These are phyloP conservation scores for Polychaeton citri DNA, from an alignment of 2,329 filamentous ascomycete genomes.

Conservation along the genomic window DNA sequence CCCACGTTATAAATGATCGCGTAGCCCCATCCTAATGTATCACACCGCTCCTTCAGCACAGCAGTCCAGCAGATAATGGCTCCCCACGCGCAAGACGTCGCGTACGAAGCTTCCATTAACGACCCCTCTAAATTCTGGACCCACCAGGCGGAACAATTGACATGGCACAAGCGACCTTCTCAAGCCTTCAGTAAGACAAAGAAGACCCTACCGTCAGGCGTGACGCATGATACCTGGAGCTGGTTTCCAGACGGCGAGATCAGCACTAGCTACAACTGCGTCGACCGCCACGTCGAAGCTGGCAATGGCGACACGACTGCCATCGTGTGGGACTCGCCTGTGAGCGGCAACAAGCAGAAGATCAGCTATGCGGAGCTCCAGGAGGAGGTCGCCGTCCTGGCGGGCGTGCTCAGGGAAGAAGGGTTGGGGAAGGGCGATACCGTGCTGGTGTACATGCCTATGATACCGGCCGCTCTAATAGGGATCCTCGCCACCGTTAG, in stretches of 20 bases:
- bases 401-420: slow-evolving; percentile 68
- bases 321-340: slow-evolving; percentile 79
- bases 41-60: too few relatives aligned
- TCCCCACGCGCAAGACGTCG: slow-evolving; percentile 22
- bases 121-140: slow-evolving; percentile 24
- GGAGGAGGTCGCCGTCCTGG: slow-evolving; percentile 66
- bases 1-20: too few relatives aligned
- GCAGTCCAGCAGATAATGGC: slow-evolving; percentile 9
- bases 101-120: slow-evolving; percentile 19
- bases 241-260: slow-evolving; percentile 88
- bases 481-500: slow-evolving; percentile 71
- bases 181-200: slow-evolving; percentile 45
- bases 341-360: slow-evolving; percentile 57
- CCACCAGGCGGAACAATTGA: slow-evolving; percentile 48
- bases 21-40: too few relatives aligned
- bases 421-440: slow-evolving; percentile 75
- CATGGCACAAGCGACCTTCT: slow-evolving; percentile 69
- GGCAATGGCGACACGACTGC: slow-evolving; percentile 63
- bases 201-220: slow-evolving; percentile 50
- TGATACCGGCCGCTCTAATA: slow-evolving; percentile 82
- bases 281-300: slow-evolving; percentile 73
- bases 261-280: slow-evolving; percentile 81
- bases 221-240: slow-evolving; percentile 63
- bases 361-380: slow-evolving; percentile 66
- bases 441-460: slow-evolving; percentile 91